Evolutionary conservation across 2,329 filamentous ascomycete genomes (phyloP).

Genomic region (Colletotrichum trifolii): DNA sequence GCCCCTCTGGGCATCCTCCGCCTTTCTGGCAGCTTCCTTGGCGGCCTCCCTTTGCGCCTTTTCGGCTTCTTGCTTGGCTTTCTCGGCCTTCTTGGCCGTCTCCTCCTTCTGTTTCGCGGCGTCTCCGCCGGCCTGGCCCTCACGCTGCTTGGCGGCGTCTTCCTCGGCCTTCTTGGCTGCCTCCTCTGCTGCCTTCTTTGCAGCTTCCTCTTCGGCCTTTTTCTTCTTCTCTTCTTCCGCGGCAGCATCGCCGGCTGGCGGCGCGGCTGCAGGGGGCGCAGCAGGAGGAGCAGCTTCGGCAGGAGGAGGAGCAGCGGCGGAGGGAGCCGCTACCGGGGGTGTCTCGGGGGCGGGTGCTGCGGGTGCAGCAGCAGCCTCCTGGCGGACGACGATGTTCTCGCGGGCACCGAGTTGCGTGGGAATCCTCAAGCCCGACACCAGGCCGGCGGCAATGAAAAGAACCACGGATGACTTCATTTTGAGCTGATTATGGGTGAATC

Average conservation of each 20-base stretch:
- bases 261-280: constrained; percentile 3
- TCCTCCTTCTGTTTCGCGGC: constrained; percentile 14
- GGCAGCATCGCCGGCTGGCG: constrained; percentile 15
- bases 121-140: not conserved
- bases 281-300: constrained; percentile 7
- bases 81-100: constrained; percentile 7
- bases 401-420: constrained; percentile 36
- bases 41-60: constrained; percentile 15
- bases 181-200: constrained; percentile 12
- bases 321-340: not conserved
- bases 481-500: constrained; percentile 26
- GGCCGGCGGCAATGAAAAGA: constrained; percentile 44
- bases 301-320: not conserved
- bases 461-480: constrained; percentile 45
- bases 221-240: constrained; percentile 31
- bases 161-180: constrained; percentile 27
- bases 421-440: constrained; percentile 44
- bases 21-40: constrained; percentile 30
- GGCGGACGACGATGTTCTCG: constrained; percentile 4
- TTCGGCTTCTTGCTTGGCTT: constrained; percentile 1
- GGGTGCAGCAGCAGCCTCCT: constrained; percentile 9
- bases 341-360: constrained; percentile 3
- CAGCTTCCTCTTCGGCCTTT: constrained; percentile 32
- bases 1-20: constrained; percentile 22
- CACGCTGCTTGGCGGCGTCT: constrained; percentile 17